A percentile compares a stretch with the other conserved stretches of the same genome.
These are phyloP conservation scores for Plenodomus lindquistii DNA, from an alignment of 2,329 filamentous ascomycete genomes.

Conservation along the genomic window DNA sequence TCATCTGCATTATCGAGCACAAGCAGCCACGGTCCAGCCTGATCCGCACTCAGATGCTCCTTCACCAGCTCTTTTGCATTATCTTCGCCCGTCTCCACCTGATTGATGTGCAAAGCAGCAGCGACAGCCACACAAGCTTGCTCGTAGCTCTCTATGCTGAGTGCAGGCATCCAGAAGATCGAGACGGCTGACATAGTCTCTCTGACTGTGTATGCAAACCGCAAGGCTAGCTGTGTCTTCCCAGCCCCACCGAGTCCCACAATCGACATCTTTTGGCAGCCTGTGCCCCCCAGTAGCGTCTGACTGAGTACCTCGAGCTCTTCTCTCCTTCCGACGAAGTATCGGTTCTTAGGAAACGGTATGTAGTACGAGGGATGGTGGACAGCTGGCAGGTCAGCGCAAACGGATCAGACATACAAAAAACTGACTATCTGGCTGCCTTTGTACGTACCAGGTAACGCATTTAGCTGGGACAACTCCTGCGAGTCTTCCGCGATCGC, in stretches of 20 bases:
- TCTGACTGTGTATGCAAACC: not conserved
- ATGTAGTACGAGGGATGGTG: too few species aligned
- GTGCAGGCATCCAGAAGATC: not conserved
- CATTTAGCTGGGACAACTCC: too few species aligned
- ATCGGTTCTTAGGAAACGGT: too few species aligned
- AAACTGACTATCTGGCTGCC: too few species aligned
- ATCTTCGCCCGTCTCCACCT: constrained; percentile 7
- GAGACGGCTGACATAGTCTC: not conserved
- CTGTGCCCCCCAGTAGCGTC: too few species aligned
- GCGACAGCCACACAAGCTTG: not conserved
- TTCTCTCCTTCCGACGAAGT: too few species aligned
- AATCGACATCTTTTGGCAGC: too few species aligned
- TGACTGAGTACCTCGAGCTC: too few species aligned
- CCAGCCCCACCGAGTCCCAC: not conserved
- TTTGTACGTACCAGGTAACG: too few species aligned
- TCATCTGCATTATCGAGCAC: constrained; percentile 36
- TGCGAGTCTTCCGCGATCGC: too few species aligned
- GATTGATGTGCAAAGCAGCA: not conserved
- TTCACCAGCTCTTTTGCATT: constrained; percentile 23
- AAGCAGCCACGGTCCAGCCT: constrained; percentile 10
- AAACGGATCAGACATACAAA: too few species aligned
- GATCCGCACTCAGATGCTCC: constrained; percentile 4
- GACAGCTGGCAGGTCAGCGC: too few species aligned
- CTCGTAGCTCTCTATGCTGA: not conserved
- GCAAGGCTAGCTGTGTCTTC: not conserved